Evolutionary conservation across 2,329 filamentous ascomycete genomes (phyloP).

Genomic region (Orbilia oligospora): DNA sequence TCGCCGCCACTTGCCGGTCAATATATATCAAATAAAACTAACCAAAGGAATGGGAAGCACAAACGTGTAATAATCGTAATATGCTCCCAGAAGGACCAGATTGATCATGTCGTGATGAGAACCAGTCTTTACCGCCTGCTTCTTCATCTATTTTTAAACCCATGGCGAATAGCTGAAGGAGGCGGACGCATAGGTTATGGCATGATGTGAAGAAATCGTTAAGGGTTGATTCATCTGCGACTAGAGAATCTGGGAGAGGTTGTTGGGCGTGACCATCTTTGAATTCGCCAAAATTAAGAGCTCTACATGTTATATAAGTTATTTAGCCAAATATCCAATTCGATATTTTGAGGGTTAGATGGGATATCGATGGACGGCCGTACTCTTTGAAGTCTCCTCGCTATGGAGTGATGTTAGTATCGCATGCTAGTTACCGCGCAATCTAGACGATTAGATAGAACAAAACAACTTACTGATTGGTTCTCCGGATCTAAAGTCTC

Average conservation of each 20-base stretch:
- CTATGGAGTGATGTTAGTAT: slow-evolving; percentile 69
- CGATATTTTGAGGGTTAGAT: neutral
- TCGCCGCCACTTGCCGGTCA: neutral
- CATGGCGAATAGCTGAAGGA: slow-evolving; percentile 82
- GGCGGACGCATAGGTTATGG: slow-evolving; percentile 78
- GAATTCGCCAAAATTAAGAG: slow-evolving; percentile 92
- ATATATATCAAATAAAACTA: neutral
- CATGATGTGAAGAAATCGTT: slow-evolving; percentile 79
- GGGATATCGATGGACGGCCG: too few species aligned
- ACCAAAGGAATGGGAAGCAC: slow-evolving; percentile 64
- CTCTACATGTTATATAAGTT: slow-evolving; percentile 71
- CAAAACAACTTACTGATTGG: slow-evolving; percentile 77
- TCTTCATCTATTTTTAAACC: slow-evolving; percentile 75
- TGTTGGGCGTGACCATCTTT: slow-evolving; percentile 78
- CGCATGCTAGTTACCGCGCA: too few species aligned
- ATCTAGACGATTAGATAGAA: too few species aligned
- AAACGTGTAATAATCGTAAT: slow-evolving; percentile 79
- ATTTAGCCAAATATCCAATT: too few species aligned
- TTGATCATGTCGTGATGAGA: slow-evolving; percentile 74
- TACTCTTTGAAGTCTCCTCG: slow-evolving; percentile 91
- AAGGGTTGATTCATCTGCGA: slow-evolving; percentile 74
- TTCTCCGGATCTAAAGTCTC: slow-evolving; percentile 89
- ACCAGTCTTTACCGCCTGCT: slow-evolving; percentile 70
- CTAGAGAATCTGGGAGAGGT: slow-evolving; percentile 78
- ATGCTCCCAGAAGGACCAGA: slow-evolving; percentile 72